A percentile compares a stretch with the other conserved stretches of the same genome.
Evolutionary conservation across 805 yeast species (phyloP).

Genomic region (Wickerhamomyces bisporus): DNA sequence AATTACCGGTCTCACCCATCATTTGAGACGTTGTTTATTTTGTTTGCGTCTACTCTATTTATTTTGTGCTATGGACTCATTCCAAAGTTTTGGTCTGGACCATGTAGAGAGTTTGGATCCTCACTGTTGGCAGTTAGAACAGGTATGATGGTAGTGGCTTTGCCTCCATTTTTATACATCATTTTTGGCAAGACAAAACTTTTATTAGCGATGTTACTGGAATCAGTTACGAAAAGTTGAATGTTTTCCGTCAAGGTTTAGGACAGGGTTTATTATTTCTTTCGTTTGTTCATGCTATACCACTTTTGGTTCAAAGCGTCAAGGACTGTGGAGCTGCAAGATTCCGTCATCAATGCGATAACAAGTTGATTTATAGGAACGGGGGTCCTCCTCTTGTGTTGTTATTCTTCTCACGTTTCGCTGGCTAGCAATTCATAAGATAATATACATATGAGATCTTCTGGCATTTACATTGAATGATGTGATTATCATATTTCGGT

Average conservation of each 20-base stretch:
- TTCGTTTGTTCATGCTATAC: slow-evolving; percentile 44
- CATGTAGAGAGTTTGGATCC: slow-evolving; percentile 49
- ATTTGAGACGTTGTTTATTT: slow-evolving; percentile 28
- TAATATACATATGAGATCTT: slow-evolving; percentile 40
- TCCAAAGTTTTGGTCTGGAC: slow-evolving; percentile 49
- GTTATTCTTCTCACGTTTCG: slow-evolving; percentile 37
- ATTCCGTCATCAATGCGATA: slow-evolving; percentile 20
- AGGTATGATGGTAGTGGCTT: slow-evolving; percentile 44
- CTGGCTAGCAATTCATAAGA: slow-evolving; percentile 38
- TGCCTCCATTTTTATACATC: slow-evolving; percentile 45
- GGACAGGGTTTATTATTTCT: slow-evolving; percentile 39
- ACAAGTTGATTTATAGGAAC: slow-evolving; percentile 24
- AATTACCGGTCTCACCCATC: slow-evolving; percentile 35
- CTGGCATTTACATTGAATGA: slow-evolving; percentile 48
- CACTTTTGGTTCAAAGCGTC: slow-evolving; percentile 40
- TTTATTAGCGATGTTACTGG: slow-evolving; percentile 46
- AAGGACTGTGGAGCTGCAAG: slow-evolving; percentile 43
- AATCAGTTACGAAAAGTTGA: slow-evolving; percentile 49
- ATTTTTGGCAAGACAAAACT: slow-evolving; percentile 51
- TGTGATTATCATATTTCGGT: slow-evolving; percentile 43
- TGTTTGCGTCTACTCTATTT: slow-evolving; percentile 32
- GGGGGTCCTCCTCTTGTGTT: slow-evolving; percentile 48
- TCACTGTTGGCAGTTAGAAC: slow-evolving; percentile 53
- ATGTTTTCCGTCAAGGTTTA: slow-evolving; percentile 39
- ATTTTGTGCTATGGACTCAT: slow-evolving; percentile 27